phyloP scores from a whole-genome alignment of 2,329 filamentous ascomycete species.

The Stenocarpella maydis region DNA sequence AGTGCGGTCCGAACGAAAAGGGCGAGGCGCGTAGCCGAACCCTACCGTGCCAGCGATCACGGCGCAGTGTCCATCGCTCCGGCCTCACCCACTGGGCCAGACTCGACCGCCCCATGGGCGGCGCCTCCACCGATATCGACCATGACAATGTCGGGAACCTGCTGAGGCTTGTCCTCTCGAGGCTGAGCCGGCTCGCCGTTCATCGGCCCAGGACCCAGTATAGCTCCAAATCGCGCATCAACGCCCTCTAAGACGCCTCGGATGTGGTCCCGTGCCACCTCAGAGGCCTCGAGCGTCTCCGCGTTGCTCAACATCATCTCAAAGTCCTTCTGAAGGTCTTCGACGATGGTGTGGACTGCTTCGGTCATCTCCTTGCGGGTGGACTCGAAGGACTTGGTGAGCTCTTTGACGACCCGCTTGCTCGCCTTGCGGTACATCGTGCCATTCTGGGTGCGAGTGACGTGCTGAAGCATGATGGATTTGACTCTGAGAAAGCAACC shows the following conservation, averaged over 20 bases:
- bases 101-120: not conserved
- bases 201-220: slow-evolving; percentile 1
- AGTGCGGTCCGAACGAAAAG: no score
- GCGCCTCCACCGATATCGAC: not conserved
- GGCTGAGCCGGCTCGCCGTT: not conserved
- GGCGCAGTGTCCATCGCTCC: not conserved
- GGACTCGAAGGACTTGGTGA: not conserved
- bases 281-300: slow-evolving; percentile 17
- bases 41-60: not conserved
- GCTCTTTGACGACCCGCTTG: not conserved
- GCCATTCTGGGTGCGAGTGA: not conserved
- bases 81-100: not conserved
- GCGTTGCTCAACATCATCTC: not conserved
- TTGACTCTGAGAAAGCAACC: slow-evolving; percentile 7
- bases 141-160: not conserved
- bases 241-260: slow-evolving; percentile 8
- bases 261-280: slow-evolving; percentile 19
- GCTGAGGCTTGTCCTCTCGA: not conserved
- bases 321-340: not conserved
- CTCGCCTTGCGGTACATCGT: not conserved
- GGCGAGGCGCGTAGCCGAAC: not conserved
- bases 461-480: not conserved
- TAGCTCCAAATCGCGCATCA: slow-evolving; percentile 13
- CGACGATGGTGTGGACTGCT: not conserved
- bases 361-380: not conserved